phyloP scores from a whole-genome alignment of 805 yeast species.

The Nakazawaea ambrosiae region DNA sequence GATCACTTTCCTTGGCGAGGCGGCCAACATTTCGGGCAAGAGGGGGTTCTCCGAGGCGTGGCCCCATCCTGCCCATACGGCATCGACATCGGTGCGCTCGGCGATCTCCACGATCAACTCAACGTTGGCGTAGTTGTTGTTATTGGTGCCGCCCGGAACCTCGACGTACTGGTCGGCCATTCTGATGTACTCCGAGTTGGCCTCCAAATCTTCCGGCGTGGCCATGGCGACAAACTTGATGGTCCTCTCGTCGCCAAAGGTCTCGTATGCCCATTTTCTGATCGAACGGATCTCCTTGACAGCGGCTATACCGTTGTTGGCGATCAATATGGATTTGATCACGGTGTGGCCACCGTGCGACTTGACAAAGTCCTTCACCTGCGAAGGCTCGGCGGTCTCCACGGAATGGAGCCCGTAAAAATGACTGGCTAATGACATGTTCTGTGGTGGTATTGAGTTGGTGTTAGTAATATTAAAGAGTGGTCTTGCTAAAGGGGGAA shows the following conservation, averaged over 20 bases:
- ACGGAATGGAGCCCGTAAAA: conserved; percentile 80
- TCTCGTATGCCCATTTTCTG: conserved; percentile 98
- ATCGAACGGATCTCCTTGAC: conserved; percentile 97
- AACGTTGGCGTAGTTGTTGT: conserved; percentile 97
- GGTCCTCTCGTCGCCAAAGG: conserved; percentile 94
- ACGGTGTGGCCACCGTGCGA: conserved; percentile 93
- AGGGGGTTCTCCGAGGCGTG: conserved; percentile 98
- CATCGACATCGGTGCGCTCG: conserved; percentile 93
- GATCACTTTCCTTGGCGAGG: conserved; percentile 82
- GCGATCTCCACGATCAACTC: conserved; percentile 96
- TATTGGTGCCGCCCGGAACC: conserved; percentile 99
- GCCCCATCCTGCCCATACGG: conserved; percentile 99
- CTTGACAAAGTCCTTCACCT: conserved; percentile 77
- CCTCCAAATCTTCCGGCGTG: conserved; percentile 96
- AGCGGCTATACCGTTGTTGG: conserved; percentile 99
- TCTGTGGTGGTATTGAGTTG: conserved; percentile 6
- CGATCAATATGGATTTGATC: conserved; percentile 79
- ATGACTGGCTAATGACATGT: conserved; percentile 59
- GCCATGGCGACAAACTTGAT: conserved; percentile 97
- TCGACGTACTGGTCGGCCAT: conserved; percentile 99
- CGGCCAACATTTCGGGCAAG: conserved; percentile 89
- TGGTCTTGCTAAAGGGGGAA: neutral
- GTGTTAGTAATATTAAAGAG: neutral
- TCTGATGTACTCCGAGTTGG: conserved; percentile 95
- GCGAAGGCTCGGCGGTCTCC: conserved; percentile 68